These are phyloP conservation scores for Neurospora crassa DNA, from an alignment of 2,329 filamentous ascomycete species.

Conservation along the genomic window DNA sequence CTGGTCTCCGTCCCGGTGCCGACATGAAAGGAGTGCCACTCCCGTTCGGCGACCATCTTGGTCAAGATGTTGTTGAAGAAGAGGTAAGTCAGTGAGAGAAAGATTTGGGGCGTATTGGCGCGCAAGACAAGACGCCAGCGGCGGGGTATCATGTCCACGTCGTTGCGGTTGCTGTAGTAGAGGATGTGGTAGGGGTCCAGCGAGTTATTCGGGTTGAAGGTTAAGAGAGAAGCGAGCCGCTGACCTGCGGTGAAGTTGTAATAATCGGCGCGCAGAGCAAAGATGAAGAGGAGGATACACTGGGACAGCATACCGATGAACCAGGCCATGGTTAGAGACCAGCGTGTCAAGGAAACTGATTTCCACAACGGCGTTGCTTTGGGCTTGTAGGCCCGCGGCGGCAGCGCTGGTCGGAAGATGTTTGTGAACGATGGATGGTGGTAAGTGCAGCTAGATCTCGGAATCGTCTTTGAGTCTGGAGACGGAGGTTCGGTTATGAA, in stretches of 20 bases:
- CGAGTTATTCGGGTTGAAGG: neutral
- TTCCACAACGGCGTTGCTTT: neutral
- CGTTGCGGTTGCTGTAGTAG: neutral
- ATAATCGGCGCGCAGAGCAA: neutral
- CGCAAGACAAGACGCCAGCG: neutral
- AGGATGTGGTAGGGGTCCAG: neutral
- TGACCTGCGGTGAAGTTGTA: neutral
- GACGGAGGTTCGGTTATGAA: neutral
- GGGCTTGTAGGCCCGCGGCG: neutral
- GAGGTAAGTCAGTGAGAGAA: slow-evolving; percentile 2
- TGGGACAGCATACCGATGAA: neutral
- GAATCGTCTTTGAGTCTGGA: neutral
- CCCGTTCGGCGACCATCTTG: neutral
- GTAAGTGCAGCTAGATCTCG: neutral
- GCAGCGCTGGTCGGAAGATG: neutral
- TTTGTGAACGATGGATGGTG: neutral
- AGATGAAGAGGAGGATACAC: neutral
- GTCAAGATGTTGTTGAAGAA: slow-evolving; percentile 3
- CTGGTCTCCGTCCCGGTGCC: neutral
- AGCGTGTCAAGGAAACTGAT: neutral
- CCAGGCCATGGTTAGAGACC: neutral
- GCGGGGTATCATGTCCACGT: neutral
- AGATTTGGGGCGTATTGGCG: slow-evolving; percentile 3
- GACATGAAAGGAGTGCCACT: neutral
- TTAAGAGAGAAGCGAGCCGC: neutral